phyloP scores from a whole-genome alignment of 1,284 basidiomycete genomes.

The Marasmius oreades region DNA sequence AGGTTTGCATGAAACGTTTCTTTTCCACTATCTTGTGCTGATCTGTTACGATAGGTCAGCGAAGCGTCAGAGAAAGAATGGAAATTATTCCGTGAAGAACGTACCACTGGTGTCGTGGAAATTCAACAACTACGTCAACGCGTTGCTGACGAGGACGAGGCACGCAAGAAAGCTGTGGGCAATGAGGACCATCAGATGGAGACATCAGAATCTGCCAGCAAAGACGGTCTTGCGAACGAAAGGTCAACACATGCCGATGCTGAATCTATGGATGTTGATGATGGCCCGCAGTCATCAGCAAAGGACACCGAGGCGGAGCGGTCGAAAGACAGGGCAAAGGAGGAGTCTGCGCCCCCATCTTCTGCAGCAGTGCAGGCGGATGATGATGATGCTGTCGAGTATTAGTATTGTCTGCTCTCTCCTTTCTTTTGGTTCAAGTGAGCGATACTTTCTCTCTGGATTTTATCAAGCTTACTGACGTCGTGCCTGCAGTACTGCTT shows the following conservation, averaged over 20 bases:
- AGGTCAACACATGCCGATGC: constrained; percentile 3
- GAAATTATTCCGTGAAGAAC: constrained; percentile 57
- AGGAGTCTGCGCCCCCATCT: constrained; percentile 40
- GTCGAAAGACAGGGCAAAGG: constrained; percentile 34
- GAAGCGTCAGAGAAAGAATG: constrained; percentile 69
- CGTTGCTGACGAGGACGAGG: constrained; percentile 63
- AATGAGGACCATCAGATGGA: constrained; percentile 17
- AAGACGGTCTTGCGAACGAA: constrained; percentile 26
- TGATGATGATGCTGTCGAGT: constrained; percentile 61
- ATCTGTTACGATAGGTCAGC: constrained; percentile 41
- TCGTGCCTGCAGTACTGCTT: too few relatives aligned
- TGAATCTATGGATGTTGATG: constrained; percentile 25
- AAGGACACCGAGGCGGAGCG: constrained; percentile 24
- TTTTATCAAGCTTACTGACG: not conserved
- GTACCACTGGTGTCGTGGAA: constrained; percentile 55
- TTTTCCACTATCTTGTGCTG: constrained; percentile 4
- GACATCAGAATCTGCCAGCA: not conserved
- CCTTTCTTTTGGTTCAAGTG: constrained; percentile 17
- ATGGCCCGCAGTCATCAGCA: constrained; percentile 22
- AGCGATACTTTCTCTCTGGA: not conserved
- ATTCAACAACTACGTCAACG: constrained; percentile 57
- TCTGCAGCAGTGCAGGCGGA: constrained; percentile 40
- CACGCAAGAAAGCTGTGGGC: constrained; percentile 34
- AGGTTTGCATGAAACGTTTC: constrained; percentile 36
- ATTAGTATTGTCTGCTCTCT: constrained; percentile 31